phyloP scores from a whole-genome alignment of 73 alveolate genomes.

The Stentor roeselii region DNA sequence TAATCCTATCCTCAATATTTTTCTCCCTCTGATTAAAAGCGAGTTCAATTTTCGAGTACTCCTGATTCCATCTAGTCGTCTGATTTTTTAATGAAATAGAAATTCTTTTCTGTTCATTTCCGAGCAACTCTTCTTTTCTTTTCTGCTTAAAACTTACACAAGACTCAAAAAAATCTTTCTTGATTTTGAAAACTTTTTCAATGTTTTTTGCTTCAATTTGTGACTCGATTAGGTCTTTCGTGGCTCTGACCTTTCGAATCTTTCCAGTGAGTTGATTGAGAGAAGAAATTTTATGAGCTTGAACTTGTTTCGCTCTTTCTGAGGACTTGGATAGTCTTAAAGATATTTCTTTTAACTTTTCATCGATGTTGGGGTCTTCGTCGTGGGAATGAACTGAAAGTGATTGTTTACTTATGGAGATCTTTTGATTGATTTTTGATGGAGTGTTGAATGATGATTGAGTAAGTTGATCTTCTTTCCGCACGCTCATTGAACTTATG shows the following conservation, averaged over 20 bases:
- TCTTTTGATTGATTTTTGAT: too few species aligned
- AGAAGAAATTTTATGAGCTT: background rate
- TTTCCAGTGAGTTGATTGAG: background rate
- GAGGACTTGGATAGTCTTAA: background rate
- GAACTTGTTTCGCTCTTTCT: slow-evolving; percentile 1
- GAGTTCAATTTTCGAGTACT: too few species aligned
- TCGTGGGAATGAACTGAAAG: background rate
- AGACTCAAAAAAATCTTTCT: background rate
- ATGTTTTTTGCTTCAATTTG: background rate
- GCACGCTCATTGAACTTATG: background rate
- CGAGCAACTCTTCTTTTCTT: background rate
- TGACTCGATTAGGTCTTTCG: background rate
- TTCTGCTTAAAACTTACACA: background rate
- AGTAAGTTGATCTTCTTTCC: background rate
- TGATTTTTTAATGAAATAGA: background rate
- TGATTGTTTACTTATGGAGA: background rate
- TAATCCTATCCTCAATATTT: too few species aligned
- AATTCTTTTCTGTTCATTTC: background rate
- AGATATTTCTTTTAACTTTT: background rate
- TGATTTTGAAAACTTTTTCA: background rate
- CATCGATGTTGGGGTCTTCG: background rate
- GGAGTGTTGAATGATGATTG: background rate
- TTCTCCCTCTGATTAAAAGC: too few species aligned
- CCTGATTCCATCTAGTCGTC: too few species aligned
- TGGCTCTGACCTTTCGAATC: background rate